Base-by-base conservation (phyloP, 225 moss, liverwort and hornwort species). In the Neckera pumila region DNA sequence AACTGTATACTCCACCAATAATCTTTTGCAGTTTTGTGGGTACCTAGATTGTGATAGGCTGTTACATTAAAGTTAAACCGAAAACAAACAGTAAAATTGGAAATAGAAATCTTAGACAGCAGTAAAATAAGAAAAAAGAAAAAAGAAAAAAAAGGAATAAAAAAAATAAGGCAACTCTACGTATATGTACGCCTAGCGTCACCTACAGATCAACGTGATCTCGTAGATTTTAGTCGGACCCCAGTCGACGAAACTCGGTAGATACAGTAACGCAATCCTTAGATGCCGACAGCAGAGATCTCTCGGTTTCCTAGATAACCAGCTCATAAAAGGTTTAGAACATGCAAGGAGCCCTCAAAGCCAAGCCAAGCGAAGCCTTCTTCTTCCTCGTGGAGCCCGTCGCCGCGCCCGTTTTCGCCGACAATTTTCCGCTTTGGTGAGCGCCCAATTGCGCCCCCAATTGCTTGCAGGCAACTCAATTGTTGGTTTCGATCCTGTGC, bases 351-450 rank as follows among this genome's bases (percentile, higher is more conserved):
- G 38, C 49, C 49, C n/a, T 13, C 56, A 12, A 53, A 76, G 65
- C 75, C 43, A 6, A 36, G 69, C 58, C n/a, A n/a, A n/a, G n/a
- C 75, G 22, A 34, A 83, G 83, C 67, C 67, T 67, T n/a, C 83
- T 65, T n/a, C 83, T 53, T 84, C 88, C 83, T 92, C 88, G 88
- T 79, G 71, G 62, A 78, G 78, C 72, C 72, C 90, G 72, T 77
- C 90, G 70, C 69, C 54, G 76, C 73, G 88, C 92, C 88, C 84
- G 84, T 88, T 92, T 90, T 86, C 86, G 92, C 90, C 90, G 90
- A 92, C 92, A 90, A 70, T 89, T 78, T 76, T 36, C 66, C 75
- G 31, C 36, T 18, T 12, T 10, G 69, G 88, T 92, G 75, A 84
- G 88, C 85, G 79, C 3, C 78, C 85, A 76, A 87, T 89, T 91